Percentiles rank a stretch among this genome's conserved stretches.
phyloP scores from a whole-genome alignment of 225 moss, liverwort and hornwort species.

The Straminergon stramineum region DNA sequence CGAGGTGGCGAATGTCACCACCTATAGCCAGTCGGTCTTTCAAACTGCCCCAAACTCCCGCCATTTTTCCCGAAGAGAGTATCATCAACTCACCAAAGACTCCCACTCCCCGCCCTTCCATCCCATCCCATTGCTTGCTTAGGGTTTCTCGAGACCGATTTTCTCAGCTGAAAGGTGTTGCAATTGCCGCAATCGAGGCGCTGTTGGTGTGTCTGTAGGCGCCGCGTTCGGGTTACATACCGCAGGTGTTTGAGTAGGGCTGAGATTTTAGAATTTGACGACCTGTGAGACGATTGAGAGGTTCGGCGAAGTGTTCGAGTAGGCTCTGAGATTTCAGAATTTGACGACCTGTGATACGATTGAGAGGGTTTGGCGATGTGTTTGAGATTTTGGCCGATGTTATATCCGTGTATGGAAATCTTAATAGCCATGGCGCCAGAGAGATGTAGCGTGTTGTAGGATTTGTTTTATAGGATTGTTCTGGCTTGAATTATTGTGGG shows the following conservation, averaged over 20 bases:
- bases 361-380: background rate
- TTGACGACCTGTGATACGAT: background rate
- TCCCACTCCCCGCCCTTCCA: background rate
- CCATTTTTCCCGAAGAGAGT: background rate
- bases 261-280: background rate
- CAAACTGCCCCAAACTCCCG: slow-evolving; percentile 20
- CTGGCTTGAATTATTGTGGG: background rate
- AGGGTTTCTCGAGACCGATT: background rate
- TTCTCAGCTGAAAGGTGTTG: background rate
- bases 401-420: background rate
- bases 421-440: background rate
- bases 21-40: background rate
- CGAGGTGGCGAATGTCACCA: slow-evolving; percentile 1
- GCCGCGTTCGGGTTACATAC: background rate
- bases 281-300: background rate
- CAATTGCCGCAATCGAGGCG: background rate
- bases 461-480: background rate
- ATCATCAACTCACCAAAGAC: background rate
- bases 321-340: background rate
- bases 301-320: background rate
- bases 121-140: background rate
- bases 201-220: background rate
- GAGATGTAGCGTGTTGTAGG: background rate
- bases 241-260: background rate
- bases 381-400: background rate